Conservation (phyloP, 768 basidiomycete species). For the Russula emetica region DNA sequence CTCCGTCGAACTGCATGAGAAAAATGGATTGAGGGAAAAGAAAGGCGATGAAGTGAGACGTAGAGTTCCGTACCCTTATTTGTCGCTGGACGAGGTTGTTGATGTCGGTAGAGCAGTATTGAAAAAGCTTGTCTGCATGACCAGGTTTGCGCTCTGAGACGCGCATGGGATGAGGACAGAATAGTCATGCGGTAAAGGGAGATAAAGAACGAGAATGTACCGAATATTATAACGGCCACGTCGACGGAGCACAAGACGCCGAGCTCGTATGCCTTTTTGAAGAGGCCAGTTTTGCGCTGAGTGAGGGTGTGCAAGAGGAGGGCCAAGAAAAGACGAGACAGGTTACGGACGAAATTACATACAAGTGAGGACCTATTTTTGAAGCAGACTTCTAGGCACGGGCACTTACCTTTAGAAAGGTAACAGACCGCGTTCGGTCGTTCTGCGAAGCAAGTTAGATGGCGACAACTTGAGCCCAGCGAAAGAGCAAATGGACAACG, state of each 20-base stretch:
- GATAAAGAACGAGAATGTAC: constrained; percentile 38
- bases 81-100: constrained; percentile 68
- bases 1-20: constrained; percentile 45
- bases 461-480: constrained; percentile 16
- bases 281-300: constrained; percentile 84
- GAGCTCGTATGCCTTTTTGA: constrained; percentile 89
- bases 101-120: constrained; percentile 72
- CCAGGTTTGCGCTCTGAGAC: constrained; percentile 66
- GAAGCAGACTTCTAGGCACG: constrained; percentile 31
- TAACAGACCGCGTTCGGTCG: constrained; percentile 87
- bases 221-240: constrained; percentile 85
- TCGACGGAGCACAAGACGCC: constrained; percentile 88
- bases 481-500: constrained; percentile 30
- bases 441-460: constrained; percentile 51
- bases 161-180: background rate
- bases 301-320: constrained; percentile 23
- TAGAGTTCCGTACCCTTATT: constrained; percentile 41
- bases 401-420: constrained; percentile 74
- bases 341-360: constrained; percentile 36
- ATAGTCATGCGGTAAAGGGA: constrained; percentile 2
- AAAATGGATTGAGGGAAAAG: background rate
- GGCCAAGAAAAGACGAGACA: constrained; percentile 21
- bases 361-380: constrained; percentile 47
- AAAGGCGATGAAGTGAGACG: background rate
- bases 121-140: constrained; percentile 76